phyloP scores from a whole-genome alignment of 2,329 filamentous ascomycete genomes.

The Cercospora sesami region DNA sequence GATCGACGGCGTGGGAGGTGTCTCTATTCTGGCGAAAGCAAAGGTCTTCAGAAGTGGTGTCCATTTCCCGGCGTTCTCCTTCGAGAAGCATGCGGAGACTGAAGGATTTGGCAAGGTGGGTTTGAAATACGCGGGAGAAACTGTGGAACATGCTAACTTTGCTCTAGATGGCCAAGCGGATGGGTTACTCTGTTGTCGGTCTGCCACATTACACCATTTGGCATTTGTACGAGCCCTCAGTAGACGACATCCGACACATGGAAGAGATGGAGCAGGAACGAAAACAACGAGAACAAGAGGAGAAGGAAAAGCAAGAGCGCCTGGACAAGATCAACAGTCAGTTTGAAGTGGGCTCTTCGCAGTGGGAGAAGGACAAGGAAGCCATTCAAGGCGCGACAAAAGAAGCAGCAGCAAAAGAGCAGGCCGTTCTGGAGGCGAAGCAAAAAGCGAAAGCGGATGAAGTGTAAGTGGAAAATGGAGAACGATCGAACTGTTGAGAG shows the following conservation, averaged over 20 bases:
- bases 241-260: conserved; percentile 97
- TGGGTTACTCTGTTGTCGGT: conserved; percentile 93
- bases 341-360: conserved; percentile 72
- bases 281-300: conserved; percentile 75
- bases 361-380: conserved; percentile 90
- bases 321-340: conserved; percentile 76
- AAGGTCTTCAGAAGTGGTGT: conserved; percentile 92
- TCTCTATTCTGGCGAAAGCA: conserved; percentile 95
- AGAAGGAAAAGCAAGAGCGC: conserved; percentile 69
- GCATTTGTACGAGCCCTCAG: conserved; percentile 99
- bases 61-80: conserved; percentile 97
- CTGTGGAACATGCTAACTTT: background rate
- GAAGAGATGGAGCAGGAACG: conserved; percentile 95
- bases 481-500: conserved; percentile 10
- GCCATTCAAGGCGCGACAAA: conserved; percentile 69
- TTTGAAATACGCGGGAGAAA: background rate
- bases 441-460: conserved; percentile 23
- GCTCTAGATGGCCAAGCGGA: conserved; percentile 89
- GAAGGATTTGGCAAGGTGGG: conserved; percentile 96
- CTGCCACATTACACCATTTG: conserved; percentile 98
- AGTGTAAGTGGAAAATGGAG: conserved; percentile 26
- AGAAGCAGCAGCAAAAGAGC: conserved; percentile 49
- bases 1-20: conserved; percentile 94
- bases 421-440: conserved; percentile 22
- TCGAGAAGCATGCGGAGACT: conserved; percentile 97